Base-by-base conservation (phyloP, 768 basidiomycete species). In the Lactarius deliciosus region DNA sequence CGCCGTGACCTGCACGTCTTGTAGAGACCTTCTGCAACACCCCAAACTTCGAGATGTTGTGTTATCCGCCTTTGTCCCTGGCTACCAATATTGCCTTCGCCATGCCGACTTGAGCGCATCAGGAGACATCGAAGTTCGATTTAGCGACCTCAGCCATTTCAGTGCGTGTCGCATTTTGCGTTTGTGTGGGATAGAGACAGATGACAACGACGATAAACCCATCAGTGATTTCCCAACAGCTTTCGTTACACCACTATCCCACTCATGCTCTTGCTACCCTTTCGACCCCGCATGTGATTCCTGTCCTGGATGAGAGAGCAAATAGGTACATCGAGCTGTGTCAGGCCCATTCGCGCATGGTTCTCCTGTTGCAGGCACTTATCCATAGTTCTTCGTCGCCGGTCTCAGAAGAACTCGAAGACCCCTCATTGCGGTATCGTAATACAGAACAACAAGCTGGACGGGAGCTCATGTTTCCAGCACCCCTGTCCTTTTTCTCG, bases 391-490 rank as follows among this genome's bases (percentile, higher is more conserved):
- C 86, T 0, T 73, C 76, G 25, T 71, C 80, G 50, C 74, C 79
- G 5, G 74, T 75, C 5, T 76, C 74, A 63, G 69, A 71, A 38
- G 73, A 75, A 1, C 70, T 73, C 8, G 75, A 77, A 32, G 73
- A 75, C 22, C 70, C 81, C 20, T 80, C 64, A 15, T 65, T 43
- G 71, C 25, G 65, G 60, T 64, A 74, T 64, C 25, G 64, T 71
- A 30, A 63, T 70, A 15, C 70, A 56, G 59, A 65, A 5, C 59
- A 71, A 57, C 73, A 75, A 65, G 75, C 68, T 45, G 74, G 79
- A 45, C 79, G 86, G 56, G 85, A 90, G 69, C 81, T 93, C 64
- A 84, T 82, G 10, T 92, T 92, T 74, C 91, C 91, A 28, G 84
- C 89, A 7, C 91, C 91, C 0, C 79, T 93, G 5, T 87, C 87